Percentiles rank a stretch among this genome's conserved stretches.
Evolutionary conservation across 1,284 basidiomycete species (phyloP).

Genomic region (Neolentinus lepideus): DNA sequence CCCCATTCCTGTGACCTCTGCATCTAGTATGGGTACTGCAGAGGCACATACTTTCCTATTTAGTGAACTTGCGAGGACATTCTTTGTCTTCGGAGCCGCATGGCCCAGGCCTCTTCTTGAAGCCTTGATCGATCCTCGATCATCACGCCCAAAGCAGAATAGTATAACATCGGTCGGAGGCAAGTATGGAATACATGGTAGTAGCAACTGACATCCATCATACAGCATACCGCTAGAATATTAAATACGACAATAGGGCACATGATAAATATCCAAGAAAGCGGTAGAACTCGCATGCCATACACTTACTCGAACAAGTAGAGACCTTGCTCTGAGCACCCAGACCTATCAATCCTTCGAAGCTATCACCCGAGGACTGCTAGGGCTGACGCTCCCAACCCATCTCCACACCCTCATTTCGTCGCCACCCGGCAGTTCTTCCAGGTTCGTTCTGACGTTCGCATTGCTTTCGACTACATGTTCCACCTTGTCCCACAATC

Average conservation of each 20-base stretch:
- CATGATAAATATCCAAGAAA: not conserved
- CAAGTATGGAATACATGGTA: not conserved
- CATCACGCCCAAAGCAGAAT: not conserved
- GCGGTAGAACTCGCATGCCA: not conserved
- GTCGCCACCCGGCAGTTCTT: constrained; percentile 86
- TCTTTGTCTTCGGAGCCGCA: not conserved
- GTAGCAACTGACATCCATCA: not conserved
- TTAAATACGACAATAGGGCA: not conserved
- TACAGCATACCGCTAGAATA: not conserved
- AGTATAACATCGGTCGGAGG: not conserved
- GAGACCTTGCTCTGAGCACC: not conserved
- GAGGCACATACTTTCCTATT: not conserved
- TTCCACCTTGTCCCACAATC: constrained; percentile 85
- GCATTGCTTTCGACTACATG: constrained; percentile 89
- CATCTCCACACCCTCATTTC: constrained; percentile 81
- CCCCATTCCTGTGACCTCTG: not conserved
- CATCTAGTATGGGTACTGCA: not conserved
- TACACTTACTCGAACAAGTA: not conserved
- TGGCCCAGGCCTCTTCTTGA: not conserved
- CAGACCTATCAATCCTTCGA: constrained; percentile 8
- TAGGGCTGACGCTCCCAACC: constrained; percentile 51
- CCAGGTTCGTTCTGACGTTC: constrained; percentile 86
- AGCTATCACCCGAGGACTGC: constrained; percentile 6
- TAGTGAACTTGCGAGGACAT: not conserved
- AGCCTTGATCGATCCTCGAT: not conserved